Base-by-base conservation (phyloP, 257 asterid genomes). In the Knoxia roxburghii region DNA sequence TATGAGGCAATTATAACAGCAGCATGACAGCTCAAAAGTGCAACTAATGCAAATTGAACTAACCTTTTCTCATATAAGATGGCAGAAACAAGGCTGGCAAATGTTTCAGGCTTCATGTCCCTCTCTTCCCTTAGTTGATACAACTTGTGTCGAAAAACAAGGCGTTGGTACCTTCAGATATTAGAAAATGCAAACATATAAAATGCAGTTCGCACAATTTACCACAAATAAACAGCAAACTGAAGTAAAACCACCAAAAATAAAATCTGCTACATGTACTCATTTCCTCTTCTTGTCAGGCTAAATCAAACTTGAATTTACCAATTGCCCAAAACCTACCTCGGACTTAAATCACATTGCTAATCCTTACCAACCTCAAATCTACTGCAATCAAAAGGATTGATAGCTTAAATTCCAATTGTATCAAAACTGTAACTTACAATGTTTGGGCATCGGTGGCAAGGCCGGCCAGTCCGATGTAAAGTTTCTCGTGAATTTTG, bases 101-200 rank as follows among this genome's bases (percentile, higher is more conserved):
- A 92, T 63, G 97, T 92, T 73, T 92, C 98, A 39, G 98, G 97
- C 86, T 88, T 93, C 97, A 93, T 90, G 68, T 93, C 81, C 82
- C 98, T 90, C 85, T 93, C 98, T 81, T 93, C 98, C 69, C 97
- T 77, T 32, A 92, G 87, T 74, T 92, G 80, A 78, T 92, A 92
- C 57, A 92, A 72, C 77, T 92, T 89, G 79, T 89, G 97, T n/a
- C 98, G 94, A 68, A 93, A 93, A 61, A 85, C 85, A 53, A 93
- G 96, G 45, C 89, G 80, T 61, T 93, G 97, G 72, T 85, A 61
- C 89, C 98, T 92, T 73, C 71, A 81, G 65, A 52, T 33, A 43
- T 40, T 43, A 64, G 73, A 41, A 24, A 72, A 67, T 20, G 55
- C 26, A 57, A 1, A 32, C 43, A 84, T 21, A 64, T 27, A 65